These are phyloP conservation scores for Umbellularia californica DNA, from an alignment of 164 flowering plant species.

Conservation along the genomic window DNA sequence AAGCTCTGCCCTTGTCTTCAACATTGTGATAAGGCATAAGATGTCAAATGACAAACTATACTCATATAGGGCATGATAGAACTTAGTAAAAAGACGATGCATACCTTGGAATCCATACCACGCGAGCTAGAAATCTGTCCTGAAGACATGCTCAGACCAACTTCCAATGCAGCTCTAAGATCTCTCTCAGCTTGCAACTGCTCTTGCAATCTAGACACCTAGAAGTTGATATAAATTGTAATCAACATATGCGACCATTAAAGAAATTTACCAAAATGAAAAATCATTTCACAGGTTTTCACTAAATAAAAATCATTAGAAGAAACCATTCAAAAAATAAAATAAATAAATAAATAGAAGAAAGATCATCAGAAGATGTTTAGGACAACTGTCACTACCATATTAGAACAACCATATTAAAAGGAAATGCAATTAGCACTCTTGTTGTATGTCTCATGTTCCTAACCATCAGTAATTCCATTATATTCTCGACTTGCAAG, in stretches of 20 bases:
- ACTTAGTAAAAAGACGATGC: slow-evolving; percentile 14
- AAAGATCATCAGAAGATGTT: too few relatives aligned
- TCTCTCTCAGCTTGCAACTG: slow-evolving; percentile 99
- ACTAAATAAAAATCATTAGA: neutral
- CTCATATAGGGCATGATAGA: neutral
- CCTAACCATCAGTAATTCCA: neutral
- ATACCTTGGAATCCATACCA: slow-evolving; percentile 94
- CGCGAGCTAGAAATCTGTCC: slow-evolving; percentile 71
- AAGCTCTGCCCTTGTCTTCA: slow-evolving; percentile 97
- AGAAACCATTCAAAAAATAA: neutral
- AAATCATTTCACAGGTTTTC: neutral
- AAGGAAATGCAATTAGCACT: too few relatives aligned
- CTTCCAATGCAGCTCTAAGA: slow-evolving; percentile 94
- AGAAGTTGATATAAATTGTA: neutral
- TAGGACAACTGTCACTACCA: neutral
- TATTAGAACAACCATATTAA: too few relatives aligned
- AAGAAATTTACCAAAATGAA: neutral
- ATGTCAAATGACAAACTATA: neutral
- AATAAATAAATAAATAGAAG: too few relatives aligned
- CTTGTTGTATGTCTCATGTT: neutral
- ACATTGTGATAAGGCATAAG: slow-evolving; percentile 16
- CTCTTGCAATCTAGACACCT: slow-evolving; percentile 97
- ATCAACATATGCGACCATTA: neutral
- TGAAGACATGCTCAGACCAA: slow-evolving; percentile 94
- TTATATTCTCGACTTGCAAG: neutral